Evolutionary conservation across 257 asterid species (phyloP).

Genomic region (Fraxinus americana): DNA sequence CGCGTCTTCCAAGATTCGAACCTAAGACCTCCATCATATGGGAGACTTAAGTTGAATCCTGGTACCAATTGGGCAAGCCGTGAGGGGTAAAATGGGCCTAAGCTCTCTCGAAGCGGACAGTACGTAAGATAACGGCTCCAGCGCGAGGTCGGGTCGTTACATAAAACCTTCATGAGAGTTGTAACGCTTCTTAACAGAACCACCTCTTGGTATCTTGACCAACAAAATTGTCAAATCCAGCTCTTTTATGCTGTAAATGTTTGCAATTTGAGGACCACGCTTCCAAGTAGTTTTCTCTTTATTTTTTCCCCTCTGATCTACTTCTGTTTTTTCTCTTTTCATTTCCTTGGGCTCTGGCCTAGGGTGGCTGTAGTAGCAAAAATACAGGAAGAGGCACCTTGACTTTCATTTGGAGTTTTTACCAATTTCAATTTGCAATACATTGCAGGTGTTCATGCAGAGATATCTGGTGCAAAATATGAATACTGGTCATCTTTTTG

Average conservation of each 20-base stretch:
- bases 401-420: background rate
- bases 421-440: background rate
- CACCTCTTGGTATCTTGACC: too few relatives aligned
- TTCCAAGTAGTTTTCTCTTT: background rate
- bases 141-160: too few relatives aligned
- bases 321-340: background rate
- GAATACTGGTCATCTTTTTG: slow-evolving; percentile 80
- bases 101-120: too few relatives aligned
- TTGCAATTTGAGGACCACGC: too few relatives aligned
- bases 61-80: too few relatives aligned
- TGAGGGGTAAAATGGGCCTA: too few relatives aligned
- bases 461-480: slow-evolving; percentile 69
- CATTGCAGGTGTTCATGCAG: slow-evolving; percentile 74
- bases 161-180: background rate
- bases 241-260: too few relatives aligned
- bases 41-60: too few relatives aligned
- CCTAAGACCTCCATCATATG: too few relatives aligned
- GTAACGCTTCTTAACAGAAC: background rate
- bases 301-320: background rate
- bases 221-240: too few relatives aligned
- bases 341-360: background rate
- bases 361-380: background rate
- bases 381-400: background rate
- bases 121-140: too few relatives aligned
- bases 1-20: too few relatives aligned